Conservation (phyloP, 2,329 filamentous ascomycete genomes). For the Fusarium nygamai region DNA sequence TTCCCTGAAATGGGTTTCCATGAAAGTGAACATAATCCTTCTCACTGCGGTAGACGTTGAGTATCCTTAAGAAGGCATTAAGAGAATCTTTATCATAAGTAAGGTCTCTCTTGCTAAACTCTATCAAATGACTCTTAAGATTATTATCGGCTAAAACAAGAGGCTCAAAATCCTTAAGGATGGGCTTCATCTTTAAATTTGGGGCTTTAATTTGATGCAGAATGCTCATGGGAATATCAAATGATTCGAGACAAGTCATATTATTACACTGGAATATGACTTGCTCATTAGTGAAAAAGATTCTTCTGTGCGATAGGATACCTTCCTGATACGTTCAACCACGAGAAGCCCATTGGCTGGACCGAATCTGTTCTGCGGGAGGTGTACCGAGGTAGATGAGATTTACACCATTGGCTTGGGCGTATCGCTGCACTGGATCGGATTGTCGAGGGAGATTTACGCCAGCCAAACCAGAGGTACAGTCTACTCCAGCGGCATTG, state of each 20-base stretch:
- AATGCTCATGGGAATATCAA: neutral
- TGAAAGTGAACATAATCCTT: fast-evolving
- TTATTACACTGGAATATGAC: neutral
- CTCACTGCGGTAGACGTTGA: neutral
- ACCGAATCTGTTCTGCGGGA: neutral
- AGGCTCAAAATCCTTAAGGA: neutral
- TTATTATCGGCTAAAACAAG: neutral
- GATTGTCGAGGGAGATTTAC: too few relatives aligned
- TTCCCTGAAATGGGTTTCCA: fast-evolving
- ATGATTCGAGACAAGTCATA: neutral
- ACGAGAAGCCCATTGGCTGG: neutral
- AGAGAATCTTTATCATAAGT: fast-evolving
- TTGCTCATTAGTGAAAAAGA: neutral
- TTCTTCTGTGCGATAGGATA: neutral
- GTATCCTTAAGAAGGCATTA: neutral
- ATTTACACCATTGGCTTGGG: neutral
- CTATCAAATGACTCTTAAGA: fast-evolving
- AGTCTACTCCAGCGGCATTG: too few relatives aligned
- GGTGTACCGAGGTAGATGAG: neutral
- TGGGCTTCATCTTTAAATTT: neutral
- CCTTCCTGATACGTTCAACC: neutral
- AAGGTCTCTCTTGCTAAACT: neutral
- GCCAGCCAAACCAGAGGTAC: too few relatives aligned
- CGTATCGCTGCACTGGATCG: neutral
- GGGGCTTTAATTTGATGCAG: neutral